Evolutionary conservation across 495 filamentous ascomycete genomes (phyloP).

Genomic region (Neurospora sp.): DNA sequence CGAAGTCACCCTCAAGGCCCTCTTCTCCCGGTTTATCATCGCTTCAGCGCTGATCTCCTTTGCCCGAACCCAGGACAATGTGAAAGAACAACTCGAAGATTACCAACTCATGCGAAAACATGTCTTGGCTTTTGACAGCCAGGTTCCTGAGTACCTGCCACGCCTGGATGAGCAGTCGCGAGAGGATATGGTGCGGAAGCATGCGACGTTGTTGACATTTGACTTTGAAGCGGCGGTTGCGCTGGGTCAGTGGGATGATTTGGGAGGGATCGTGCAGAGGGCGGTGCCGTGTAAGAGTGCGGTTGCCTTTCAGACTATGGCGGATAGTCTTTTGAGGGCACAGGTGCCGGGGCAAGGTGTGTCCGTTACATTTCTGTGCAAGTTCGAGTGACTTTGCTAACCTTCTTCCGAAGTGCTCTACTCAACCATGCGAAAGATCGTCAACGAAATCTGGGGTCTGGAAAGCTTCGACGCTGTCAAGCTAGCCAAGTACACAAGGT

Average conservation of each 20-base stretch:
- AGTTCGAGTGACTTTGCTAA: no score
- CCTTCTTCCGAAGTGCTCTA: no score
- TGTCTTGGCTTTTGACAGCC: conserved; percentile 43
- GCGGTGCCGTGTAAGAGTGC: conserved; percentile 28
- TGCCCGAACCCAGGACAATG: conserved; percentile 54
- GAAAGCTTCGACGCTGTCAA: conserved; percentile 41
- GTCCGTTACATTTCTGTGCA: no score
- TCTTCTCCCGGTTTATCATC: conserved; percentile 62
- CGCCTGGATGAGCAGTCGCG: conserved; percentile 33
- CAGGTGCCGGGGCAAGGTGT: conserved; percentile 41
- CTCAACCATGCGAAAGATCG: conserved; percentile 45
- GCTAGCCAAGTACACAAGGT: conserved; percentile 62
- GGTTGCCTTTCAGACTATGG: conserved; percentile 39
- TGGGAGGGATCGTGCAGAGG: conserved; percentile 52
- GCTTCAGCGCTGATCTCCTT: conserved; percentile 48
- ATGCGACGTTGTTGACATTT: conserved; percentile 54
- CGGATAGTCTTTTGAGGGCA: conserved; percentile 50
- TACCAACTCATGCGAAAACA: conserved; percentile 50
- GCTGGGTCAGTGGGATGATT: conserved; percentile 56
- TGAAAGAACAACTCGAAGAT: conserved; percentile 47
- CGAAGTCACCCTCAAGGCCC: conserved; percentile 46
- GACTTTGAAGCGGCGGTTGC: conserved; percentile 66
- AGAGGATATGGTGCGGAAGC: conserved; percentile 48
- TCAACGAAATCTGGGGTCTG: conserved; percentile 51
- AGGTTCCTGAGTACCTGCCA: conserved; percentile 25